Evolutionary conservation across 768 basidiomycete genomes (phyloP), one percentile per base, ranked within the genome.

Genomic region (Russula vinacea): DNA sequence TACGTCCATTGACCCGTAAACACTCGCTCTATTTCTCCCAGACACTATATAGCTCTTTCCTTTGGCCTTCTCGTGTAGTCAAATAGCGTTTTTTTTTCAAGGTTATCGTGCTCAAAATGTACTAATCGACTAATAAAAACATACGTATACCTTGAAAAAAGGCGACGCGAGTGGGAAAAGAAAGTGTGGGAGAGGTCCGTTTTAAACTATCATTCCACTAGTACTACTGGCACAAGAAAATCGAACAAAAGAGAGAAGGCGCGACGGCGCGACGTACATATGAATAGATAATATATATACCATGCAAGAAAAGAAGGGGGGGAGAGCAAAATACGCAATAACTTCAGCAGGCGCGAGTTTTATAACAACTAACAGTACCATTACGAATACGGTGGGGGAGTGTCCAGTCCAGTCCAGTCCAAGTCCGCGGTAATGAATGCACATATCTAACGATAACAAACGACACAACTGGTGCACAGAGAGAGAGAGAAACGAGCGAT

Each of bases 261-360:
- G n/a, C n/a, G n/a, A n/a, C n/a, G n/a, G n/a, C n/a, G 44, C 54
- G 37, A 55, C 13, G 33, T 62, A 62, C 61, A 62, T 62, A 62
- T 40, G 37, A 49, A 62, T 62, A 62, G 54, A 62, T 26, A 50
- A 50, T 19, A 51, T 60, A 52, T 32, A 42, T 51, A 40, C 5
- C 33, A 37, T 51, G 40, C 50, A 40, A 52, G 29, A 60, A 22
- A 14, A 29, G 32, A 51, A 53, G 14, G n/a, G 1, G 13, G 14
- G 8, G 3, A 32, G 10, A 44, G 19, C 17, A 57, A 57, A 45
- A 22, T 16, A 19, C 29, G 26, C 26, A 26, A 50, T 50, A 50
- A 50, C 49, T 50, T 50, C 26, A 50, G 26, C 49, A 8, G 49
- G 26, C 49, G 4, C 49, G 49, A n/a, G 45, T 10, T 22, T 22